Evolutionary conservation across 2,329 filamentous ascomycete species (phyloP), one percentile per base, ranked within the genome.

Genomic region (Fusarium sp.): DNA sequence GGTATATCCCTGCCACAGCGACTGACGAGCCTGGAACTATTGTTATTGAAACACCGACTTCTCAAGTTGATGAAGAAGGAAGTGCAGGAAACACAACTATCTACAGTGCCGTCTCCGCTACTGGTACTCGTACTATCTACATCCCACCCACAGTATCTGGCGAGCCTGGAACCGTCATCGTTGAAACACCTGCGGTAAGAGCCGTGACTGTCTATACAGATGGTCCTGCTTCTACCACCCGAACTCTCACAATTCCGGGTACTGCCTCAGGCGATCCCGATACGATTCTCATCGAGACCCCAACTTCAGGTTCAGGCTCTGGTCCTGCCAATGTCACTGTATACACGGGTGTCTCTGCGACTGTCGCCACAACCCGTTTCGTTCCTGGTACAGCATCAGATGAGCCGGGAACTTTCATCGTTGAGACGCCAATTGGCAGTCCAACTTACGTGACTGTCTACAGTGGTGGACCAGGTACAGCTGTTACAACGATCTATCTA

Each of bases 1-100:
- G 55, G 11, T 68, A 68, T 7, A 44, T 68, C 3, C 56, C 65
- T 4, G 55, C 65, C 17, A 68, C 49, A 0, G 33, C 25, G 10
- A 55, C 63, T 2, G 46, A 22, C 2, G 65, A 68, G 10, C 55
- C 65, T 3, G 65, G 65, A 20, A 68, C 65, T 20, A 54, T 67
- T 0, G 41, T 67, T 5, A 49, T 63, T 2, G 60, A 63, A 35
- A 63, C 54, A 3, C 60, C 60, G 4, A 63, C 60, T 9, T 35
- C 53, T 17, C 7, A 20, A 1, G 42, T 35, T 35, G 52, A 29
- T 12, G 59, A 45, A 1, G 29, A 17, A 0, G 50, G 41, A 7
- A 22, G 27, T 11, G 9, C 29, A 14, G 42, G n/a, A 12, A 63
- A 59, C 18, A 39, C 44, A 4, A 63, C 60, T 3, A 50, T 65